A percentile compares a stretch with the other conserved stretches of the same genome.
phyloP scores from a whole-genome alignment of 1,284 basidiomycete species.

The Heterobasidion irregulare region DNA sequence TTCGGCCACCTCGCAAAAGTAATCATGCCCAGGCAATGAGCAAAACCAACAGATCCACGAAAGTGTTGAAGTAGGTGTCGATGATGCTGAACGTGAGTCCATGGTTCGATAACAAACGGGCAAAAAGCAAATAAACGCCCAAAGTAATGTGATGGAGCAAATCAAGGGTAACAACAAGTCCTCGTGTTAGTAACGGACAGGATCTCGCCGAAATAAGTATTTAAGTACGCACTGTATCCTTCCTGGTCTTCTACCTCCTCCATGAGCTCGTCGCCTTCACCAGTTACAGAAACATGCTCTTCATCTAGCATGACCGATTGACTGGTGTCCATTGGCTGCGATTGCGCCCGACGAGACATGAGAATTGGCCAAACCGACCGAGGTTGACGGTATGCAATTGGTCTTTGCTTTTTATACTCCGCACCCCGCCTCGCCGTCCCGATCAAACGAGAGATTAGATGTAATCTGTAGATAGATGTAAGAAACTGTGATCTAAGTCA shows the following conservation, averaged over 20 bases:
- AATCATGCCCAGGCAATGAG: constrained; percentile 96
- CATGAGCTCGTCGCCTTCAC: constrained; percentile 61
- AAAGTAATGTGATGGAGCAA: not conserved
- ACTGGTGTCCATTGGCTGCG: constrained; percentile 28
- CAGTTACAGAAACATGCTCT: constrained; percentile 39
- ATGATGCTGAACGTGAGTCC: constrained; percentile 49
- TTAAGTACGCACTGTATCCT: constrained; percentile 55
- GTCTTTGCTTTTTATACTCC: not conserved
- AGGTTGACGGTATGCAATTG: constrained; percentile 2
- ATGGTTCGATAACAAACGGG: not conserved
- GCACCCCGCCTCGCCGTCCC: not conserved
- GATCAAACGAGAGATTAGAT: not conserved
- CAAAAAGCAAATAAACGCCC: not conserved
- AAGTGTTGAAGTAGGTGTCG: constrained; percentile 76
- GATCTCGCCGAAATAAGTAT: not conserved
- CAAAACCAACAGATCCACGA: constrained; percentile 99
- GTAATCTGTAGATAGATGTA: too few relatives aligned
- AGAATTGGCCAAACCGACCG: constrained; percentile 16
- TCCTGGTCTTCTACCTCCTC: constrained; percentile 60
- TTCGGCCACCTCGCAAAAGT: constrained; percentile 96
- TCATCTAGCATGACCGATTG: constrained; percentile 44
- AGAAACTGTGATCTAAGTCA: too few relatives aligned
- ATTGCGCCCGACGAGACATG: constrained; percentile 41
- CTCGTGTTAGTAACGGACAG: constrained; percentile 2
- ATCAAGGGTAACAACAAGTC: not conserved